These are phyloP conservation scores for Fusarium sulawesiense DNA, from an alignment of 2,329 filamentous ascomycete species.

Conservation along the genomic window DNA sequence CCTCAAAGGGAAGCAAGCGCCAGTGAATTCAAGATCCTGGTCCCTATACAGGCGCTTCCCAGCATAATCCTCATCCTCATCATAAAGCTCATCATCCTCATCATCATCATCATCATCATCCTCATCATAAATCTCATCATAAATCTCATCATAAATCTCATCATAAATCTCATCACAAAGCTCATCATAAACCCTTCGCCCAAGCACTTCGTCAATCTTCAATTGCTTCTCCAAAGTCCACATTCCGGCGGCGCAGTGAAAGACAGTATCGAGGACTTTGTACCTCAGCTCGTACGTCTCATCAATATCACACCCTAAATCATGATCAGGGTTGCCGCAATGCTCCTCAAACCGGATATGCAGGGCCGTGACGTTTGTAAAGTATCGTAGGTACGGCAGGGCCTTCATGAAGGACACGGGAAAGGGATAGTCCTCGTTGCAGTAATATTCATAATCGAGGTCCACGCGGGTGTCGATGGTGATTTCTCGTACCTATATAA, in stretches of 20 bases:
- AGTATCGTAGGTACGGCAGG: background rate
- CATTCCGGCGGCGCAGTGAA: conserved; percentile 23
- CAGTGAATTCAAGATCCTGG: background rate
- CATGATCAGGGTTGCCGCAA: background rate
- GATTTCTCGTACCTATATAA: conserved; percentile 11
- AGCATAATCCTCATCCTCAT: background rate
- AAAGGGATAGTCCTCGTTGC: background rate
- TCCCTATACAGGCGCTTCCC: background rate
- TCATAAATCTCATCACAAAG: too few relatives aligned
- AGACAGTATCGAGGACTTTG: conserved; percentile 28
- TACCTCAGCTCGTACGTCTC: conserved; percentile 24
- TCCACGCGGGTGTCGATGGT: conserved; percentile 31
- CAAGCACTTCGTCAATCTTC: background rate
- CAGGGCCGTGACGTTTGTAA: background rate
- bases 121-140: too few relatives aligned
- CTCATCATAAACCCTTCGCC: background rate
- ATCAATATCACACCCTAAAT: accelerated
- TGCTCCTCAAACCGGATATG: conserved; percentile 20
- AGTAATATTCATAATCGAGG: background rate
- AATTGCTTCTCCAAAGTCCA: conserved; percentile 26
- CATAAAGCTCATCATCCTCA: too few relatives aligned
- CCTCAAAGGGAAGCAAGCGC: background rate
- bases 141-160: too few relatives aligned
- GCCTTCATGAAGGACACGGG: conserved; percentile 11
- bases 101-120: too few relatives aligned